Conservation (phyloP, 129 eudicot genomes). For the Rutidosis leptorrhynchoides region DNA sequence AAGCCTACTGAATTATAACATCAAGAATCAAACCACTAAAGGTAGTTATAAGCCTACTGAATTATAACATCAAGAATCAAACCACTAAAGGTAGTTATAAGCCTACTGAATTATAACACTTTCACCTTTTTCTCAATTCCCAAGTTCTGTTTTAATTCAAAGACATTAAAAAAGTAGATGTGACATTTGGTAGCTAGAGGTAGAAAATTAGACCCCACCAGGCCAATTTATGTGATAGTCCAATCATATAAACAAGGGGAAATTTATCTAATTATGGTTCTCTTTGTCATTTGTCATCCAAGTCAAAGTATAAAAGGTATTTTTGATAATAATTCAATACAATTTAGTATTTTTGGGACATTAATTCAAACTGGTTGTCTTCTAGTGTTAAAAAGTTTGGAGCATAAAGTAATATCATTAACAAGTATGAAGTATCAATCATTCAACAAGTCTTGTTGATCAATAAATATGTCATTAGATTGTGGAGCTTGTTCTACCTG, state of each 20-base stretch:
- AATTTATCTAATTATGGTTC: constrained; percentile 23
- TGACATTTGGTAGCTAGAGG: constrained; percentile 30
- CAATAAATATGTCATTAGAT: not conserved
- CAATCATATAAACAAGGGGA: constrained; percentile 36
- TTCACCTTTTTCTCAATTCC: constrained; percentile 36
- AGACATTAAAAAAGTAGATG: constrained; percentile 30
- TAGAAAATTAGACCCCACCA: constrained; percentile 29
- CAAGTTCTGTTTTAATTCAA: constrained; percentile 28
- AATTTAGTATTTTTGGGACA: constrained; percentile 23
- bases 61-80: no score
- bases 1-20: no score
- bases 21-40: no score
- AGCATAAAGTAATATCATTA: not conserved
- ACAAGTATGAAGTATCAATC: not conserved
- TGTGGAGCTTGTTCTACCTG: not conserved
- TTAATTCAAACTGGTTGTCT: constrained; percentile 21
- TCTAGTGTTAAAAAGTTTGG: constrained; percentile 7
- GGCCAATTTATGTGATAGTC: constrained; percentile 29
- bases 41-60: no score
- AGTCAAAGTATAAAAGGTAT: constrained; percentile 27
- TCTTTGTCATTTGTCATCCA: constrained; percentile 34
- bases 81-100: no score
- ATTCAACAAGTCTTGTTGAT: not conserved
- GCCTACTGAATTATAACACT: no score
- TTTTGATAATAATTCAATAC: constrained; percentile 7